A percentile compares a stretch with the other conserved stretches of the same genome.
Conservation (phyloP, 768 basidiomycete genomes). For the Kwoniella sp. region DNA sequence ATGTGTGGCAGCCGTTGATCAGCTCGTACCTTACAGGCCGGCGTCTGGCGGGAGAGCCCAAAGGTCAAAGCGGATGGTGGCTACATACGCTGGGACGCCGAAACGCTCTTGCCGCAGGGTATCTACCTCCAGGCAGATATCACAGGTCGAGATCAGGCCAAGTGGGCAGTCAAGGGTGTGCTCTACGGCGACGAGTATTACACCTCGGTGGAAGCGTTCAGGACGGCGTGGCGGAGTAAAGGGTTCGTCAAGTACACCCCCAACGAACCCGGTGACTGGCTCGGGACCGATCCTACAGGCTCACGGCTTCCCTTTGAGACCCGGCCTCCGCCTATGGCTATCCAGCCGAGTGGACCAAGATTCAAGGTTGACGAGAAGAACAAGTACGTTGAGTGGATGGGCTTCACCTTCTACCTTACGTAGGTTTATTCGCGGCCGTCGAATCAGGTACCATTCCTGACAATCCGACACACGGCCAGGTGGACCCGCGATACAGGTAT, state of each 20-base stretch:
- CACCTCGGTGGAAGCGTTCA: constrained; percentile 35
- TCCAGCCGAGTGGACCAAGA: constrained; percentile 58
- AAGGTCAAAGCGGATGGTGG: constrained; percentile 22
- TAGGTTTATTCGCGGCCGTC: constrained; percentile 40
- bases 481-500: constrained; percentile 24
- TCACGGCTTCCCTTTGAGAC: constrained; percentile 18
- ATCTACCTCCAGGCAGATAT: constrained; percentile 36
- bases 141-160: constrained; percentile 36
- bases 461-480: constrained; percentile 48
- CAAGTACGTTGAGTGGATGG: constrained; percentile 60
- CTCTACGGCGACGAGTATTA: constrained; percentile 35
- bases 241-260: constrained; percentile 22
- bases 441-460: constrained; percentile 21
- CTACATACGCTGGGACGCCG: constrained; percentile 12
- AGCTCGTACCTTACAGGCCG: constrained; percentile 2
- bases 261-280: constrained; percentile 29
- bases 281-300: constrained; percentile 32
- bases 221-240: constrained; percentile 26
- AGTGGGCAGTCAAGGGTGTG: constrained; percentile 36
- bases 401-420: constrained; percentile 17
- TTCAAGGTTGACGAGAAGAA: constrained; percentile 57
- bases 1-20: background rate
- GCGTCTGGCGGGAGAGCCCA: constrained; percentile 21
- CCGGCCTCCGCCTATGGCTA: constrained; percentile 54
- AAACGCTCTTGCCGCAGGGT: constrained; percentile 33